Evolutionary conservation across 495 filamentous ascomycete species (phyloP).

Genomic region (Aspergillus cavernicola): DNA sequence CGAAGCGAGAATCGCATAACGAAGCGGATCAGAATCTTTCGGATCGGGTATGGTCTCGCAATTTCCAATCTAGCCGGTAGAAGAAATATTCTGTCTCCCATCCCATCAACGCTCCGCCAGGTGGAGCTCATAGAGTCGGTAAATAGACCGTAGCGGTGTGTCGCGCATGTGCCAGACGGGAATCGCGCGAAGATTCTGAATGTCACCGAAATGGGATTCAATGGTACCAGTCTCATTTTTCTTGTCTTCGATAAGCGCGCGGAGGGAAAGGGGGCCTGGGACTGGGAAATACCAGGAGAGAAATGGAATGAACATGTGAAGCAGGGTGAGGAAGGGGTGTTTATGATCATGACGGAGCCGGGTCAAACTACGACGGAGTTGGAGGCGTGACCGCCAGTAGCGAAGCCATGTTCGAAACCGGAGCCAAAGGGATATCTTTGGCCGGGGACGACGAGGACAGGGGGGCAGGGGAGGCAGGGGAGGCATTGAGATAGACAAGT

Average conservation of each 20-base stretch:
- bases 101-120: conserved; percentile 25
- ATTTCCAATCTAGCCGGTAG: conserved; percentile 25
- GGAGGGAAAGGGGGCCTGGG: conserved; percentile 19
- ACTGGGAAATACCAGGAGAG: conserved; percentile 27
- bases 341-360: conserved; percentile 24
- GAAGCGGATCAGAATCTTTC: conserved; percentile 29
- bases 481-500: too few species aligned
- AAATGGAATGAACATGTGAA: conserved; percentile 23
- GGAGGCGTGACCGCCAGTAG: conserved; percentile 23
- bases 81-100: conserved; percentile 39
- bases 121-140: conserved; percentile 36
- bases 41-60: conserved; percentile 32
- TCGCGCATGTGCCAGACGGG: conserved; percentile 35
- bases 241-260: conserved; percentile 16
- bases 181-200: conserved; percentile 26
- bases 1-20: conserved; percentile 38
- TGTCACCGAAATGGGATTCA: conserved; percentile 15
- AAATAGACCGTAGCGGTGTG: conserved; percentile 35
- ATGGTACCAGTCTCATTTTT: conserved; percentile 12
- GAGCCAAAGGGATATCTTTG: conserved; percentile 20
- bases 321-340: conserved; percentile 21
- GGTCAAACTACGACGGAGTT: conserved; percentile 20
- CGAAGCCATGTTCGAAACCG: conserved; percentile 23
- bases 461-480: too few species aligned
- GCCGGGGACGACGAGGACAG: conserved; percentile 3